These are phyloP conservation scores for Rhinocladiella mackenziei DNA, from an alignment of 2,329 filamentous ascomycete genomes.

Conservation along the genomic window DNA sequence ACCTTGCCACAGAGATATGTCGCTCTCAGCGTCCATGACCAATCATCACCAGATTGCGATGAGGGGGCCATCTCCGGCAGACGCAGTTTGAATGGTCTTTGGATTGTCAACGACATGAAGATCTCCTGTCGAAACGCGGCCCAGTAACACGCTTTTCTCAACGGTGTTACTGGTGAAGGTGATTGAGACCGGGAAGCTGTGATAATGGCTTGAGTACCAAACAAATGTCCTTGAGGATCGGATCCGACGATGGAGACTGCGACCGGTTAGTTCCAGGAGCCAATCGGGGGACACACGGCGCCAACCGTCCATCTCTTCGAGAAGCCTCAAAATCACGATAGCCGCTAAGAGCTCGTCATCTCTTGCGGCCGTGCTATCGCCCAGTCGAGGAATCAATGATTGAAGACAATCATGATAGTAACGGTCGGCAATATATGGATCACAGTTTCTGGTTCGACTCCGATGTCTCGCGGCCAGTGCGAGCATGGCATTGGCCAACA, in stretches of 20 bases:
- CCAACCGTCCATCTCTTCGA: slow-evolving; percentile 30
- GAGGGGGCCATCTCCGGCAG: slow-evolving; percentile 5
- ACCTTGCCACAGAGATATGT: slow-evolving; percentile 11
- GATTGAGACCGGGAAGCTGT: slow-evolving; percentile 6
- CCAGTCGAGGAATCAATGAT: slow-evolving; percentile 11
- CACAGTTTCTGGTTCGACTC: slow-evolving; percentile 1
- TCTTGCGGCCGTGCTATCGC: slow-evolving; percentile 1
- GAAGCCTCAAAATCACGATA: slow-evolving; percentile 30
- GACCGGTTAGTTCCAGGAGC: background rate
- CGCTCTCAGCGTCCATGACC: slow-evolving; percentile 6
- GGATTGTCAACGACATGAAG: slow-evolving; percentile 7
- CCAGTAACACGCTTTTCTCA: slow-evolving; percentile 13
- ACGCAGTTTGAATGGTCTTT: slow-evolving; percentile 9
- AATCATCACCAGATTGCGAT: slow-evolving; percentile 2
- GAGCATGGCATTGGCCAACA: slow-evolving; percentile 7
- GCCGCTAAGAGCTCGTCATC: slow-evolving; percentile 29
- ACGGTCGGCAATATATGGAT: slow-evolving; percentile 5
- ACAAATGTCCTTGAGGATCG: slow-evolving; percentile 9
- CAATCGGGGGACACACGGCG: background rate
- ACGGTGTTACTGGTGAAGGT: slow-evolving; percentile 1
- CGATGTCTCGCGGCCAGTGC: slow-evolving; percentile 7
- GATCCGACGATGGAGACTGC: slow-evolving; percentile 6
- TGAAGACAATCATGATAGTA: slow-evolving; percentile 12
- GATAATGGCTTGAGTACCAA: slow-evolving; percentile 11
- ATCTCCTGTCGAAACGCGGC: slow-evolving; percentile 11